Evolutionary conservation across 495 filamentous ascomycete species (phyloP).

Genomic region (Penicillium pulvis): DNA sequence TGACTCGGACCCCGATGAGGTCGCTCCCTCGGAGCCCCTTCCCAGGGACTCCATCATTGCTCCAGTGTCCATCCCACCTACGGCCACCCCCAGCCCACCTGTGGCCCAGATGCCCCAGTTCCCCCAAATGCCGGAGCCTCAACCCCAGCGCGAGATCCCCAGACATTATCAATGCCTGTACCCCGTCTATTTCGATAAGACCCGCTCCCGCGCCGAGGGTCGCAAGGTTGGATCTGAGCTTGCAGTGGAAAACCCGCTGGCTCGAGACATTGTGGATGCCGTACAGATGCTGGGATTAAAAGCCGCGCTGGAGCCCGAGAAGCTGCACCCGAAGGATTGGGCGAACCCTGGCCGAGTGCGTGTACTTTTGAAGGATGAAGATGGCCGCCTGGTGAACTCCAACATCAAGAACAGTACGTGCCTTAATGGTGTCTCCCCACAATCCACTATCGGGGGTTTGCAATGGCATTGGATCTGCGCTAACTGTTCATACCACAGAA

Average conservation of each 20-base stretch:
- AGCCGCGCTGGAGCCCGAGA: constrained; percentile 85
- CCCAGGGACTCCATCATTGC: constrained; percentile 44
- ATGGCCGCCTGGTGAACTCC: constrained; percentile 46
- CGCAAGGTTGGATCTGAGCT: constrained; percentile 70
- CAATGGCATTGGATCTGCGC: background rate
- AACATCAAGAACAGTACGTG: constrained; percentile 75
- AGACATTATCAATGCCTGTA: constrained; percentile 87
- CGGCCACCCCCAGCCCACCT: constrained; percentile 19
- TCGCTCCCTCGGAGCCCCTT: constrained; percentile 71
- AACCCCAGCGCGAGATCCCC: constrained; percentile 57
- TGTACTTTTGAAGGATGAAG: constrained; percentile 66
- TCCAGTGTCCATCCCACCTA: constrained; percentile 34
- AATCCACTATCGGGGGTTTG: background rate
- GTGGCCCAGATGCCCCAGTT: constrained; percentile 36
- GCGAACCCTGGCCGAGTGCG: constrained; percentile 90
- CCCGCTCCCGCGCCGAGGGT: constrained; percentile 72
- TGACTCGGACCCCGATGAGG: constrained; percentile 73
- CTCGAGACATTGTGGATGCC: constrained; percentile 85
- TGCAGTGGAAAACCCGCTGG: constrained; percentile 84
- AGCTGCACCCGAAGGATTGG: constrained; percentile 96
- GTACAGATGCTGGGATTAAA: constrained; percentile 71
- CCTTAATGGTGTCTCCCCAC: background rate
- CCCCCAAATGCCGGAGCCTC: constrained; percentile 31
- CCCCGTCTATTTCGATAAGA: constrained; percentile 88
- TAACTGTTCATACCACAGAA: constrained; percentile 48